Evolutionary conservation across 1,139 yeast species (phyloP).

Genomic region (Saccharomycopsis hybrid): DNA sequence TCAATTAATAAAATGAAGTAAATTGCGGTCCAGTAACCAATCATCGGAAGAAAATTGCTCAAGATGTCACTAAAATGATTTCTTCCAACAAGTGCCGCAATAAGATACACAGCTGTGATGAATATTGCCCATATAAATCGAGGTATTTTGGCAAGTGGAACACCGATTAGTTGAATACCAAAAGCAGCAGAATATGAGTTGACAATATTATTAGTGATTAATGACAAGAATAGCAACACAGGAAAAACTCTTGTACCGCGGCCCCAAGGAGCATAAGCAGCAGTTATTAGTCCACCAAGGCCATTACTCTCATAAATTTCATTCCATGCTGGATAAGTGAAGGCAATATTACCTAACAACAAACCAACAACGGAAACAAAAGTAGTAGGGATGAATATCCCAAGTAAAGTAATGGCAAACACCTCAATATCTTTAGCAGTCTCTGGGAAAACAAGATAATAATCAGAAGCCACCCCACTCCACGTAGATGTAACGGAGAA

Average conservation of each 20-base stretch:
- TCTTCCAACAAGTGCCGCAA: conserved; percentile 71
- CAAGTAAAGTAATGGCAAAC: conserved; percentile 58
- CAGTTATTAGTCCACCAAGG: conserved; percentile 70
- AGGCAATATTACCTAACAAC: conserved; percentile 65
- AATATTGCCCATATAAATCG: conserved; percentile 73
- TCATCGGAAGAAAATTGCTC: conserved; percentile 89
- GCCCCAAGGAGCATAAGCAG: conserved; percentile 70
- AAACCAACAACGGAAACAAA: conserved; percentile 74
- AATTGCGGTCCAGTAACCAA: conserved; percentile 90
- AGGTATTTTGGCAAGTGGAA: conserved; percentile 57
- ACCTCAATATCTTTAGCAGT: conserved; percentile 51
- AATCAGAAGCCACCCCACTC: conserved; percentile 86
- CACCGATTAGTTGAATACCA: conserved; percentile 66
- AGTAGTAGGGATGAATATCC: conserved; percentile 65
- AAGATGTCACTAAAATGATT: conserved; percentile 68
- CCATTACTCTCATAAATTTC: conserved; percentile 54
- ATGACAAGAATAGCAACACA: conserved; percentile 60
- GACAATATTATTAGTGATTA: conserved; percentile 73
- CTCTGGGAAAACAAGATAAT: conserved; percentile 78
- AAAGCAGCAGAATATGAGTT: conserved; percentile 84
- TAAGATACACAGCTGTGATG: conserved; percentile 58
- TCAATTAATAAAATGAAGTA: conserved; percentile 66
- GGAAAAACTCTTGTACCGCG: conserved; percentile 73
- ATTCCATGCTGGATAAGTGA: conserved; percentile 49
- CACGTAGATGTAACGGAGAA: conserved; percentile 84